Percentiles rank a stretch among this genome's conserved stretches.
phyloP scores from a whole-genome alignment of 116 monocot species.

The Phalaenopsis hybrid region DNA sequence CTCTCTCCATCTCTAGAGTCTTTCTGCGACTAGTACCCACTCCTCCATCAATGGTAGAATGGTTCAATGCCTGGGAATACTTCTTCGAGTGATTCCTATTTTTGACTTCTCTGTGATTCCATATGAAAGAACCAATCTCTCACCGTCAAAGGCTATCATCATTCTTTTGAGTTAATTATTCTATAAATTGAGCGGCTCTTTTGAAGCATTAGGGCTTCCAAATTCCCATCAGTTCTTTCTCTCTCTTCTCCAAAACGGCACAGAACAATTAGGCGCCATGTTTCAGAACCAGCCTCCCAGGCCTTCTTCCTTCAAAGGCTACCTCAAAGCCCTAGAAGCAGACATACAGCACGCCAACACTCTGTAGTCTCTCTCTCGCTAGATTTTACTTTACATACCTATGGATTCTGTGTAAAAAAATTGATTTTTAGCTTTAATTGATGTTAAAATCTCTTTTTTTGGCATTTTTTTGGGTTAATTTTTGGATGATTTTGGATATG shows the following conservation, averaged over 20 bases:
- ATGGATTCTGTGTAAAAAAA: not conserved
- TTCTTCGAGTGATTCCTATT: not conserved
- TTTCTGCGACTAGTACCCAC: not conserved
- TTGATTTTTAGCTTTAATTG: not conserved
- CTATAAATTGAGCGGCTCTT: not conserved
- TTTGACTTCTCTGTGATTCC: not conserved
- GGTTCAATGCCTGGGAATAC: not conserved
- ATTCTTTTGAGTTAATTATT: not conserved
- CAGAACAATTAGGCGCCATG: conserved; percentile 27
- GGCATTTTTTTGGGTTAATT: not conserved
- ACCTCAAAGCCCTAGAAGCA: conserved; percentile 67
- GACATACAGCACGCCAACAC: conserved; percentile 88
- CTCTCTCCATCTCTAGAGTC: not conserved
- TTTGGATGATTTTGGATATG: not conserved
- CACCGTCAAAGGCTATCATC: not conserved
- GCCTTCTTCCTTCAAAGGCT: conserved; percentile 52
- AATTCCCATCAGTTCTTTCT: not conserved
- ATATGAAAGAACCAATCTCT: not conserved
- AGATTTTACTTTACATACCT: not conserved
- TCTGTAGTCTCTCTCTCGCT: conserved; percentile 39
- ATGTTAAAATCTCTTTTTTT: too few species aligned
- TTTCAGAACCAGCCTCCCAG: conserved; percentile 42
- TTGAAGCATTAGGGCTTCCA: not conserved
- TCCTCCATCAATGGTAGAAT: not conserved
- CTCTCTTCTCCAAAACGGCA: not conserved